These are phyloP conservation scores for Petunia axillaris DNA, from an alignment of 257 asterid species.

Conservation along the genomic window DNA sequence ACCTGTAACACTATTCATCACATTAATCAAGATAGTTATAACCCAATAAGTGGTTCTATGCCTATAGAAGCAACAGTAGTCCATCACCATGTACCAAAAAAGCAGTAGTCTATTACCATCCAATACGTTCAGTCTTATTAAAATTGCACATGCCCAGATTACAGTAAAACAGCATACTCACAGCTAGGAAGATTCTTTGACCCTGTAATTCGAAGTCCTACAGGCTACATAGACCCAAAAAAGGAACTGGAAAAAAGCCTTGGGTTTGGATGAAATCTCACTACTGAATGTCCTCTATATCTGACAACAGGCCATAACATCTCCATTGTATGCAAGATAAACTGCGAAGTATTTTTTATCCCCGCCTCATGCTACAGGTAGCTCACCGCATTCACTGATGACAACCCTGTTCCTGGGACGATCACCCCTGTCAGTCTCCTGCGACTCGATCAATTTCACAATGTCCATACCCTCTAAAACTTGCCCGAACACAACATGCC, in stretches of 20 bases:
- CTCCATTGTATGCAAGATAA: slow-evolving; percentile 4
- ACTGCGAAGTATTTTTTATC: not conserved
- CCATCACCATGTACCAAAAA: not conserved
- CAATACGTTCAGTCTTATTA: not conserved
- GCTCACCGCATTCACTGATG: slow-evolving; percentile 87
- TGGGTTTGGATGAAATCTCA: slow-evolving; percentile 37
- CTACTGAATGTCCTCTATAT: slow-evolving; percentile 39
- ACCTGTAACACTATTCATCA: no score
- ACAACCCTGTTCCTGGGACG: slow-evolving; percentile 84
- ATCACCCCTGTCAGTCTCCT: slow-evolving; percentile 93
- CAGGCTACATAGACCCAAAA: slow-evolving; percentile 27
- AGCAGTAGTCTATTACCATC: not conserved
- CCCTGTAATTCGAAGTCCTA: slow-evolving; percentile 26
- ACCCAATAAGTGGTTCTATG: not conserved
- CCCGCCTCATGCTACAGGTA: slow-evolving; percentile 60
- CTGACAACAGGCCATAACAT: slow-evolving; percentile 16
- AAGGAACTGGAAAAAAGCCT: slow-evolving; percentile 26
- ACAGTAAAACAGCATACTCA: slow-evolving; percentile 29
- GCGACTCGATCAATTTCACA: slow-evolving; percentile 69
- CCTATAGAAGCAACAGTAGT: not conserved
- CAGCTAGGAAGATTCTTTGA: slow-evolving; percentile 14
- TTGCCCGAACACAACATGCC: slow-evolving; percentile 97
- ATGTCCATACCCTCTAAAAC: slow-evolving; percentile 93
- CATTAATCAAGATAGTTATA: not conserved
- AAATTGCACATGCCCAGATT: not conserved